Evolutionary conservation across 2,329 filamentous ascomycete genomes (phyloP).

Genomic region (Aspergillus bombycis): DNA sequence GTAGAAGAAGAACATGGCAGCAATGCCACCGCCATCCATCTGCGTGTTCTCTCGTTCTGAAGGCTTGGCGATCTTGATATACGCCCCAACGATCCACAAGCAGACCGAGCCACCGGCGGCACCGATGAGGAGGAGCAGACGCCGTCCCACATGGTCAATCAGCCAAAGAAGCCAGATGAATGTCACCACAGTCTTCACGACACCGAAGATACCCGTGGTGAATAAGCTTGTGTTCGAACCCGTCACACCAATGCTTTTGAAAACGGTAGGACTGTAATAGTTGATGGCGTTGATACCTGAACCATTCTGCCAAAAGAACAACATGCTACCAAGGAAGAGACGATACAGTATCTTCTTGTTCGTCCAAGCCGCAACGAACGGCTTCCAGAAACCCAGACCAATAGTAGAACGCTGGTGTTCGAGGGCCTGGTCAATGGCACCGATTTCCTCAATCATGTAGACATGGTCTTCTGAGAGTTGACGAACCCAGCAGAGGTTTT

Average conservation of each 20-base stretch:
- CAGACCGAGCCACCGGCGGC: conserved; percentile 60
- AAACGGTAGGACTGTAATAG: conserved; percentile 72
- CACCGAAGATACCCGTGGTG: conserved; percentile 76
- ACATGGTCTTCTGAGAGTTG: conserved; percentile 47
- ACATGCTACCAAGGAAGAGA: conserved; percentile 71
- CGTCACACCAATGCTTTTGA: conserved; percentile 65
- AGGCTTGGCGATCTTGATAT: conserved; percentile 40
- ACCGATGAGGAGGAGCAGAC: conserved; percentile 68
- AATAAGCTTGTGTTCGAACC: conserved; percentile 63
- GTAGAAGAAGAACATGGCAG: conserved; percentile 68
- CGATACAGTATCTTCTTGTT: conserved; percentile 67
- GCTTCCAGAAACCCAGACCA: conserved; percentile 74
- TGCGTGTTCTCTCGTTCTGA: conserved; percentile 23
- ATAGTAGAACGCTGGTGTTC: conserved; percentile 66
- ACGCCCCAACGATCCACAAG: conserved; percentile 42
- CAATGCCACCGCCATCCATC: conserved; percentile 40
- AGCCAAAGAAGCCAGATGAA: conserved; percentile 70
- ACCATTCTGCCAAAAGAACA: conserved; percentile 81
- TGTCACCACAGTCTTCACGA: conserved; percentile 72
- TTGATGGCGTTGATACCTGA: conserved; percentile 78
- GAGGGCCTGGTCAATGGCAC: conserved; percentile 70
- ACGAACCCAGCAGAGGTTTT: conserved; percentile 54
- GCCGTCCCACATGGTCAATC: conserved; percentile 66
- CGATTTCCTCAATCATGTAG: conserved; percentile 75
- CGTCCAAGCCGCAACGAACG: conserved; percentile 61